Evolutionary conservation across 2,329 filamentous ascomycete species (phyloP), one percentile per base, ranked within the genome.

Genomic region (Phialophora expanda): DNA sequence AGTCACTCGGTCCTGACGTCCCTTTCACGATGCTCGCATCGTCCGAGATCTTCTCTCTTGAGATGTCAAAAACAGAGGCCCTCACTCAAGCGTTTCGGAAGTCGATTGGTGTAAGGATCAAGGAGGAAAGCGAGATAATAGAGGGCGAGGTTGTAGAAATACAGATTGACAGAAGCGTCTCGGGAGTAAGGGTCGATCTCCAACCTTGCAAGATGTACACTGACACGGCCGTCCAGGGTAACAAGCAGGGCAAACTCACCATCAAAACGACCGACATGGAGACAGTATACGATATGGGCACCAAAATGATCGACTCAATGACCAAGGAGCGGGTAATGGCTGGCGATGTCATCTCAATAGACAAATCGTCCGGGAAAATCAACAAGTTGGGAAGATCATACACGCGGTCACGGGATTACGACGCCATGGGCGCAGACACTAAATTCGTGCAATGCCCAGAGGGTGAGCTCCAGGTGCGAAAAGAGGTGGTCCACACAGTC

Each of bases 221-320:
- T 69, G 58, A 69, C 67, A 20, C 28, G 17, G 20, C 30, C 41
- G 8, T 58, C 26, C 56, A 86, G 85, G 92, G 91, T 72, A 96
- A 95, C 75, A 99, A 98, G 84, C 94, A 97, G 84, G 95, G 95
- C 75, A 99, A 99, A 81, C 89, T 99, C 70, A 99, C 95, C 22
- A 97, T 99, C 83, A 99, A 99, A 83, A 99, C 95, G 11, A 98
- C 94, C 65, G 95, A 99, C 78, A 99, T 99, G 95, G 95, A 99
- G 81, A 97, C 95, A 12, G 91, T 99, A 71, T 99, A 98, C 82
- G 95, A 99, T 75, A 97, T 99, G 93, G 95, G 95, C 71, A 94
- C 91, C 72, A 98, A 98, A 82, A 98, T 99, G 95, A 99, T 99
- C 72, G 95, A 99, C 77, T 93, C 93, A 71, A 97, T 99, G 93